Evolutionary conservation across 1,139 yeast species (phyloP), one percentile per base, ranked within the genome.

Genomic region (Pichia norvegensis): DNA sequence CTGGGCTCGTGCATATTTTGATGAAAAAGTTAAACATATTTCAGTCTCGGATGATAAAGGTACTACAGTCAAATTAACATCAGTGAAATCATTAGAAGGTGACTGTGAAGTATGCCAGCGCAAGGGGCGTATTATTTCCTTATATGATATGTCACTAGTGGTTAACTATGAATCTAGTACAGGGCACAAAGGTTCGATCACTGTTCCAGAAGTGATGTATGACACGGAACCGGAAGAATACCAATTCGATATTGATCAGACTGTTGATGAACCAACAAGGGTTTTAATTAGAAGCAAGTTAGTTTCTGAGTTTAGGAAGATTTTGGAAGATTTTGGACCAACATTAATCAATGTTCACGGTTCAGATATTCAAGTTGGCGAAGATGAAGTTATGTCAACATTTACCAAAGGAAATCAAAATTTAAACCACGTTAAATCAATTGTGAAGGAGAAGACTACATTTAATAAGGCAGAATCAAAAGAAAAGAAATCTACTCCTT

Each of bases 61-160:
- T 29, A 39, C 38, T 5, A 42, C 41, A 4, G 56, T 53, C 5
- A 42, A 42, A 16, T 56, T 63, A 4, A 80, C 73, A 13, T 61
- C 63, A 38, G 71, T 90, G 41, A 78, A 86, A 19, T 74, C 85
- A 8, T 75, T 90, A 31, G 95, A 85, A 56, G 99, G 99, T 43
- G 99, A 92, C 57, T 95, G 88, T 51, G 97, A 88, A 61, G 97
- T 92, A 31, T 84, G 87, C 52, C 98, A 92, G 68, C 80, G 98
- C 57, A 92, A 94, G 67, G 98, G 99, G 19, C 90, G 92, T 63
- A 95, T 92, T 37, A 90, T 92, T 57, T 85, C 95, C 3, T 69
- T 92, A 50, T 92, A 86, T 64, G 98, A 92, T 61, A 69, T 94
- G 62, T 76, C 80, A 52, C 56, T 90, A 47, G 79, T 76, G 1